Percentiles rank a stretch among this genome's conserved stretches.
Conservation (phyloP, 2,329 filamentous ascomycete species). For the Aspergillus pseudoterreus region DNA sequence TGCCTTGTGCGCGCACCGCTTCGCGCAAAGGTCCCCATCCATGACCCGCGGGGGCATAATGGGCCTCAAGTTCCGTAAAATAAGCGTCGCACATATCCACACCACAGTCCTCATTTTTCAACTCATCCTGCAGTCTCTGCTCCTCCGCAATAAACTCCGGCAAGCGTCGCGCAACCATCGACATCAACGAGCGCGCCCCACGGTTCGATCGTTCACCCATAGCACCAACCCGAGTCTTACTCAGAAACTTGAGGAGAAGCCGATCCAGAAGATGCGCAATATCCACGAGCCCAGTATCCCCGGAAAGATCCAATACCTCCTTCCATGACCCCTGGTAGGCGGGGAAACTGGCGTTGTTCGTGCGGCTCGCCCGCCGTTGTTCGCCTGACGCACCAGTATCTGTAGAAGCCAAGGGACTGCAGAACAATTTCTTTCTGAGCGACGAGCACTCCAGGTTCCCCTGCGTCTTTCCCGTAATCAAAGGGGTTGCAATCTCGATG, state of each 20-base stretch:
- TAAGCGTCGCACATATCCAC: constrained; percentile 40
- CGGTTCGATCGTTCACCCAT: constrained; percentile 4
- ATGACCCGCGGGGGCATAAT: constrained; percentile 31
- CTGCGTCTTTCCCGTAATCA: constrained; percentile 35
- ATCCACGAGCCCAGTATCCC: constrained; percentile 29
- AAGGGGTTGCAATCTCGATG: constrained; percentile 40
- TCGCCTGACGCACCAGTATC: constrained; percentile 5
- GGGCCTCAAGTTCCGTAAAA: constrained; percentile 39
- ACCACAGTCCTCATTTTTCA: constrained; percentile 28
- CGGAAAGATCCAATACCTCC: constrained; percentile 29
- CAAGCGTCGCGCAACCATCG: constrained; percentile 32
- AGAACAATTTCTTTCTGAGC: constrained; percentile 18
- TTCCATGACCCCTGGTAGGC: constrained; percentile 33
- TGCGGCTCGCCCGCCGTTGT: constrained; percentile 16
- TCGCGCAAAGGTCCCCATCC: constrained; percentile 41
- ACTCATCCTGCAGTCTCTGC: constrained; percentile 31
- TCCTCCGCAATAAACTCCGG: constrained; percentile 38
- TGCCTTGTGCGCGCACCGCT: constrained; percentile 39
- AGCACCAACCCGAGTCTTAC: constrained; percentile 23
- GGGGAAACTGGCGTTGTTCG: constrained; percentile 24
- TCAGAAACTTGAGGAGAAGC: constrained; percentile 35
- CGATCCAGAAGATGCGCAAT: constrained; percentile 34
- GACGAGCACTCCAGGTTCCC: constrained; percentile 16
- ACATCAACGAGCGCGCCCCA: constrained; percentile 35
- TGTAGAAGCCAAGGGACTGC: constrained; percentile 6